Evolutionary conservation across 2,329 filamentous ascomycete species (phyloP).

Genomic region (Tricladium varicosporioides): DNA sequence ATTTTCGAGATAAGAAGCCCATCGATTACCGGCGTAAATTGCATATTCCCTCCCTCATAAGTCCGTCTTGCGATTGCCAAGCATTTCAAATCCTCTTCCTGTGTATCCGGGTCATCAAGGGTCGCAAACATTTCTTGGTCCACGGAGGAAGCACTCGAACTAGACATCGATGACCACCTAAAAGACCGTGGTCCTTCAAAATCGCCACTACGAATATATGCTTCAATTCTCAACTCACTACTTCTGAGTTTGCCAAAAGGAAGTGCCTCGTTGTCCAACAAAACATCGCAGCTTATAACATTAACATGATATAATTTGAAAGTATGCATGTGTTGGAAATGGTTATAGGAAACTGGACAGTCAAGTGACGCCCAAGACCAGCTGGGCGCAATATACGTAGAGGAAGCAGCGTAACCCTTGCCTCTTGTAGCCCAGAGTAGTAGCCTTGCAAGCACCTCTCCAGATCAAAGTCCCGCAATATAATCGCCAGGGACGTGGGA

Average conservation of each 20-base stretch:
- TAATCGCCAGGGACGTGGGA: background rate
- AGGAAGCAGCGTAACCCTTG: background rate
- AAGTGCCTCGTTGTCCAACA: background rate
- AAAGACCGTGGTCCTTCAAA: background rate
- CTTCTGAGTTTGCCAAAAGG: background rate
- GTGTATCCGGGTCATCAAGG: background rate
- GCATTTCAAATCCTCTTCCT: background rate
- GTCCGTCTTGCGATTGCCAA: background rate
- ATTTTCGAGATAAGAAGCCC: background rate
- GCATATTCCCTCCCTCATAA: background rate
- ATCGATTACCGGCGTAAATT: background rate
- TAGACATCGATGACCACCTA: background rate
- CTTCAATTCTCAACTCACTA: background rate
- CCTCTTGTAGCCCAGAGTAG: background rate
- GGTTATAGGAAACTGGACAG: background rate
- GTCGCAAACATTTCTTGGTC: background rate
- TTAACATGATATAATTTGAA: background rate
- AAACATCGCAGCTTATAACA: background rate
- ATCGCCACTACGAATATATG: background rate
- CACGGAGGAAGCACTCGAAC: background rate
- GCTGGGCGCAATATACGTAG: background rate
- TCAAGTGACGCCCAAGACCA: constrained; percentile 9
- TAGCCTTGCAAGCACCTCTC: background rate
- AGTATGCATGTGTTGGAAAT: background rate
- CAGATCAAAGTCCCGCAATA: constrained; percentile 2